Evolutionary conservation across 495 filamentous ascomycete species (phyloP).

Genomic region (Mytilinidion resinicola): DNA sequence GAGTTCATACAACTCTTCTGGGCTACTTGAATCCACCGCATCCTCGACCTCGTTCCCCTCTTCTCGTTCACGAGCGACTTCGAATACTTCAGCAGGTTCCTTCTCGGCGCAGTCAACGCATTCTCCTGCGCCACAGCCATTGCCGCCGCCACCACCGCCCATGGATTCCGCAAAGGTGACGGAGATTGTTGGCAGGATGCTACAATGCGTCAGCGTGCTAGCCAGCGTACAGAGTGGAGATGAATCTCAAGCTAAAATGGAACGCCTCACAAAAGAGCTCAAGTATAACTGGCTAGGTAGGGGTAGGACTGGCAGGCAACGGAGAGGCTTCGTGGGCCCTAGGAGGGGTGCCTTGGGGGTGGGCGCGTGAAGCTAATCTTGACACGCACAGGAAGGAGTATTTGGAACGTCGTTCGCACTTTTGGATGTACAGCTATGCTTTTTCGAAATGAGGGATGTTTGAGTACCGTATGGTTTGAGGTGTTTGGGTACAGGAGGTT

Average conservation of each 20-base stretch:
- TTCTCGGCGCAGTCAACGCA: slow-evolving; percentile 46
- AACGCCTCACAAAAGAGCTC: slow-evolving; percentile 72
- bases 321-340: slow-evolving; percentile 78
- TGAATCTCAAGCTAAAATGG: slow-evolving; percentile 70
- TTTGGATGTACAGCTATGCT: too few species aligned
- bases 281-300: slow-evolving; percentile 96
- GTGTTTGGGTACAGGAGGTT: too few species aligned
- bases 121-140: slow-evolving; percentile 19
- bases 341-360: slow-evolving; percentile 33
- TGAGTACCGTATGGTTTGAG: too few species aligned
- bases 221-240: slow-evolving; percentile 68
- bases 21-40: slow-evolving; percentile 50
- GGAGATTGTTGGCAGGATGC: slow-evolving; percentile 89
- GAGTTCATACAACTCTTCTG: slow-evolving; percentile 12
- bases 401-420: too few species aligned
- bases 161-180: slow-evolving; percentile 80
- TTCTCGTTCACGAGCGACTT: slow-evolving; percentile 55
- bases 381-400: too few species aligned
- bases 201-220: slow-evolving; percentile 91
- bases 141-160: slow-evolving; percentile 18
- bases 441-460: too few species aligned
- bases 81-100: slow-evolving; percentile 72
- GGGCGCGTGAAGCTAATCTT: not conserved
- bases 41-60: slow-evolving; percentile 25
- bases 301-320: slow-evolving; percentile 80